Conservation (phyloP, 768 basidiomycete genomes). For the Leccinellum rugosiceps region DNA sequence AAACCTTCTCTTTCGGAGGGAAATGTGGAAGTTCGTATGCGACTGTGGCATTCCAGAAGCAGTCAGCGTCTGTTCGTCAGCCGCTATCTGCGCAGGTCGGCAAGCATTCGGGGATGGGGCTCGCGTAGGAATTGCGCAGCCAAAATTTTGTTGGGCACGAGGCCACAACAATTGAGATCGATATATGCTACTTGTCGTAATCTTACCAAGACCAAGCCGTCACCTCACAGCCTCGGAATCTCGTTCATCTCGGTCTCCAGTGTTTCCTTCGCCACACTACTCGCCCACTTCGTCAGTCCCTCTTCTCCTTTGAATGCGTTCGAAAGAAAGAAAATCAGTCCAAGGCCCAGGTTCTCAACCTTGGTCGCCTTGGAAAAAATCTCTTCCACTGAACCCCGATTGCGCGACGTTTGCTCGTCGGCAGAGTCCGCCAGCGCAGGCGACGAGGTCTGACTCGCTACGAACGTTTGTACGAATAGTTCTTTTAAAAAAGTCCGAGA, state of each 20-base stretch:
- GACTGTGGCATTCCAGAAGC: slow-evolving; percentile 66
- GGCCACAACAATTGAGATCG: not conserved
- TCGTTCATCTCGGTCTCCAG: slow-evolving; percentile 62
- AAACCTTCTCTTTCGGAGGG: slow-evolving; percentile 77
- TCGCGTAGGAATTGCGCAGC: too few relatives aligned
- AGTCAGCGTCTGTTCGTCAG: not conserved
- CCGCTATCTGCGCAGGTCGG: not conserved
- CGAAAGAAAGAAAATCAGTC: slow-evolving; percentile 69
- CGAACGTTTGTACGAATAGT: slow-evolving; percentile 65
- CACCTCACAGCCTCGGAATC: slow-evolving; percentile 32
- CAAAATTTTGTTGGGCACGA: too few relatives aligned
- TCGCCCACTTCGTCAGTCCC: slow-evolving; percentile 64
- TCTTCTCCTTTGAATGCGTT: slow-evolving; percentile 39
- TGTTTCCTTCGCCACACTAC: slow-evolving; percentile 64
- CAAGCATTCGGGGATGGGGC: not conserved
- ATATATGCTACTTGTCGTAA: not conserved
- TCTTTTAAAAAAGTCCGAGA: slow-evolving; percentile 66
- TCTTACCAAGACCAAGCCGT: not conserved
- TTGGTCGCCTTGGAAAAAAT: slow-evolving; percentile 74
- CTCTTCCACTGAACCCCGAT: slow-evolving; percentile 65
- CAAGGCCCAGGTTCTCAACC: slow-evolving; percentile 65
- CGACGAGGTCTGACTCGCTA: slow-evolving; percentile 70
- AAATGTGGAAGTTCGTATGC: slow-evolving; percentile 66
- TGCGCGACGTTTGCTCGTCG: slow-evolving; percentile 41
- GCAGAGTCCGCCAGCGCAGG: slow-evolving; percentile 50